Evolutionary conservation across 2,329 filamentous ascomycete species (phyloP).

Genomic region (Epichloe hybrida): DNA sequence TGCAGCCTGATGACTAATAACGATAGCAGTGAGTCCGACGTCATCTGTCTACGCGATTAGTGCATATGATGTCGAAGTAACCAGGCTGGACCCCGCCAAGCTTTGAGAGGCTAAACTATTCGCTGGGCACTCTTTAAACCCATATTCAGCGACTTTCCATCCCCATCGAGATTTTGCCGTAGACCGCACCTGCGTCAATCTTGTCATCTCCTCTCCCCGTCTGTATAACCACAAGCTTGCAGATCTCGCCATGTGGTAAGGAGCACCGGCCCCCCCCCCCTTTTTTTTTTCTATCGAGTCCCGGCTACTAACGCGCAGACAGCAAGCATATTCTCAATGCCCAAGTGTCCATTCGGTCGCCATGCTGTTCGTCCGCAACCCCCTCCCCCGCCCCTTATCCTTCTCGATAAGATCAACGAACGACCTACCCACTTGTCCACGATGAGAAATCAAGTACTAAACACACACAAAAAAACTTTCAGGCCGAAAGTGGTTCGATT

Average conservation of each 20-base stretch:
- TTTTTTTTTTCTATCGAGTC: background rate
- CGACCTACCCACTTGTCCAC: background rate
- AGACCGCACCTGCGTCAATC: background rate
- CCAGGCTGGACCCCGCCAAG: background rate
- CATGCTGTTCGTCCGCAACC: constrained; percentile 59
- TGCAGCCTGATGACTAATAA: background rate
- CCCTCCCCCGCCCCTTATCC: background rate
- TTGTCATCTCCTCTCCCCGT: background rate
- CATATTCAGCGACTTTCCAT: background rate
- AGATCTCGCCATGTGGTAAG: constrained; percentile 23
- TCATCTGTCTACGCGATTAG: too few relatives aligned
- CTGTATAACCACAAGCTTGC: background rate
- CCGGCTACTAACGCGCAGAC: constrained; percentile 1
- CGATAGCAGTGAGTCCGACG: background rate
- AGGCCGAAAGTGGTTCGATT: constrained; percentile 98
- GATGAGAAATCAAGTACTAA: background rate
- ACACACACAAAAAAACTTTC: background rate
- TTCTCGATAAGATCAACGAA: background rate
- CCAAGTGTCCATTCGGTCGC: constrained; percentile 88
- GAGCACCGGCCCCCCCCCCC: background rate
- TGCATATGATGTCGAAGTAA: too few relatives aligned
- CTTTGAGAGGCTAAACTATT: background rate
- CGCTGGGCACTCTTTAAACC: too few relatives aligned
- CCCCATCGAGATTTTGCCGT: background rate
- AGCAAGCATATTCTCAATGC: constrained; percentile 99